Percentiles rank a stretch among this genome's conserved stretches.
phyloP scores from a whole-genome alignment of 495 filamentous ascomycete species.

The Hypoxylon perforatum region DNA sequence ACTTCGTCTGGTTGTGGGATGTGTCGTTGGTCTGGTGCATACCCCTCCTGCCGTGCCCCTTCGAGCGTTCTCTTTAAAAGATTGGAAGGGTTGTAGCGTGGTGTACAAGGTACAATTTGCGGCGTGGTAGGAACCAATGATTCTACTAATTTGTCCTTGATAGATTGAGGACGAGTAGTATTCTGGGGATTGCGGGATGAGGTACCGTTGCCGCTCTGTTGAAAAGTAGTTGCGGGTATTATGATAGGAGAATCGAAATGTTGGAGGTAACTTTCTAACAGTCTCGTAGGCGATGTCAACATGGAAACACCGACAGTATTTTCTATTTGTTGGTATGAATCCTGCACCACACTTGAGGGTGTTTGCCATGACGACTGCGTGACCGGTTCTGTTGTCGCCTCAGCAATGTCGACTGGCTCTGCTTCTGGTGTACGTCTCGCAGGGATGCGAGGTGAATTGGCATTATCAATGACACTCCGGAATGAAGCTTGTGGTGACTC shows the following conservation, averaged over 20 bases:
- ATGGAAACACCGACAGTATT: constrained; percentile 40
- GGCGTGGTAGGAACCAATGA: constrained; percentile 26
- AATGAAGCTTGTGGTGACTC: constrained; percentile 55
- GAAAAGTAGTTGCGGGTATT: constrained; percentile 20
- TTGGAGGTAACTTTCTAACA: constrained; percentile 55
- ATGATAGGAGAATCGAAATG: constrained; percentile 42
- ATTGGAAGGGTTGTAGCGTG: constrained; percentile 1
- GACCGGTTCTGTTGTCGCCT: constrained; percentile 15
- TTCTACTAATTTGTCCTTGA: constrained; percentile 2
- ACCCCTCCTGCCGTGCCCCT: neutral
- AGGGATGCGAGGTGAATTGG: constrained; percentile 50
- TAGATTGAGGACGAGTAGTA: neutral
- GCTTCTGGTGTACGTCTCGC: constrained; percentile 9
- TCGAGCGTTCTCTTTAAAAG: neutral
- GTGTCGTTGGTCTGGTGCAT: neutral
- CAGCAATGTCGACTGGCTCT: constrained; percentile 5
- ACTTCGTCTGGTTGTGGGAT: constrained; percentile 13
- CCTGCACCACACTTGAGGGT: constrained; percentile 54
- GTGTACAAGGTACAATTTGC: constrained; percentile 38
- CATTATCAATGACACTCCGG: constrained; percentile 57
- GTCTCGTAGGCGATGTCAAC: constrained; percentile 54
- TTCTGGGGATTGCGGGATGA: constrained; percentile 3
- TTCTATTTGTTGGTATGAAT: constrained; percentile 54
- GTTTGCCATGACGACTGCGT: constrained; percentile 48
- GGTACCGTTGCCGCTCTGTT: constrained; percentile 6